A percentile compares a stretch with the other conserved stretches of the same genome.
Evolutionary conservation across 2,329 filamentous ascomycete genomes (phyloP).

Genomic region (Beauveria asiatica): DNA sequence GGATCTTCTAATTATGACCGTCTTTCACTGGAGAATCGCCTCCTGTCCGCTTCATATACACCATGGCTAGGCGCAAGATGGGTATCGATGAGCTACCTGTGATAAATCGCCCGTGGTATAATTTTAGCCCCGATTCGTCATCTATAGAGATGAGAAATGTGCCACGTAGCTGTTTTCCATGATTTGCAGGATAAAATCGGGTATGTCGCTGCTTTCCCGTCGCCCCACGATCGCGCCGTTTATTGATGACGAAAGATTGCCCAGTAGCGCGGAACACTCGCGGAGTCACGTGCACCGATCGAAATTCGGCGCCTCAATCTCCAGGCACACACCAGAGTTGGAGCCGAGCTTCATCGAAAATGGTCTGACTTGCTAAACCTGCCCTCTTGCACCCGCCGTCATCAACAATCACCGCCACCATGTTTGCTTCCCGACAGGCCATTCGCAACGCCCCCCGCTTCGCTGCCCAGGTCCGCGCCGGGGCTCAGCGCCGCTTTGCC

Average conservation of each 20-base stretch:
- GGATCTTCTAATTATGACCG: neutral
- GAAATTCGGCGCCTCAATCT: constrained; percentile 9
- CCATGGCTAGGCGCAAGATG: neutral
- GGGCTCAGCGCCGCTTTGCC: constrained; percentile 63
- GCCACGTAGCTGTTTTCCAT: neutral
- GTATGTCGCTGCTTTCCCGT: neutral
- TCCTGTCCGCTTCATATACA: neutral
- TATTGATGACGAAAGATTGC: neutral
- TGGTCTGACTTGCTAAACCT: constrained; percentile 26
- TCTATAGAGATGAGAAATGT: neutral
- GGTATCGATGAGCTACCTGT: neutral
- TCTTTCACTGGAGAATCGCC: neutral
- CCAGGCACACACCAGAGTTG: constrained; percentile 14
- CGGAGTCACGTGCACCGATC: constrained; percentile 9
- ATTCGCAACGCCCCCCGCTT: constrained; percentile 56
- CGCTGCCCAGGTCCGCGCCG: constrained; percentile 48
- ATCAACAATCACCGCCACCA: constrained; percentile 29
- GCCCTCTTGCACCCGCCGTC: constrained; percentile 19
- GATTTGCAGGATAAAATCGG: neutral
- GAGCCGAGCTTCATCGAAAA: constrained; percentile 26
- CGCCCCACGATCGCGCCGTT: constrained; percentile 9
- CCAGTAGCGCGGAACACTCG: constrained; percentile 2
- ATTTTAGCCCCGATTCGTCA: neutral
- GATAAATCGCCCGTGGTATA: too few relatives aligned
- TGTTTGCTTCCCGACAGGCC: constrained; percentile 57